These are phyloP conservation scores for Diaporthe vexans DNA, from an alignment of 2,329 filamentous ascomycete genomes.

Conservation along the genomic window DNA sequence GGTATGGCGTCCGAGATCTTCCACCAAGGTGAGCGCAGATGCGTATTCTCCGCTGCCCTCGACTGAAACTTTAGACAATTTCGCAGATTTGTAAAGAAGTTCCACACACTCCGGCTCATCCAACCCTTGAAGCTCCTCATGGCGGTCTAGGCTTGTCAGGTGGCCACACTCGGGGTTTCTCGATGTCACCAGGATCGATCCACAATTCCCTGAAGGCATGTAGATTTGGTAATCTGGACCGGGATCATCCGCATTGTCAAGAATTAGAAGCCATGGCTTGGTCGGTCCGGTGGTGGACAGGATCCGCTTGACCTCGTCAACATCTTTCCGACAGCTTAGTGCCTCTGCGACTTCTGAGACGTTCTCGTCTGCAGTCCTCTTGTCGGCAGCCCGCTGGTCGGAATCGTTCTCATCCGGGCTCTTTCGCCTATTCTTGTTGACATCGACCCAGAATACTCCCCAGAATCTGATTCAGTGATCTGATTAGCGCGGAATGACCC, in stretches of 20 bases:
- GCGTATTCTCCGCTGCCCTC: neutral
- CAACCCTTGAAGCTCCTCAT: neutral
- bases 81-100: neutral
- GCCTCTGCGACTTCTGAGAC: neutral
- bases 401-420: too few species aligned
- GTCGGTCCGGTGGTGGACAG: neutral
- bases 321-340: neutral
- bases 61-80: neutral
- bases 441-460: constrained; percentile 4
- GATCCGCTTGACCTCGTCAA: too few species aligned
- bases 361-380: neutral
- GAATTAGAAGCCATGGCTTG: neutral
- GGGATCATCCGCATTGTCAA: neutral
- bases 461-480: neutral
- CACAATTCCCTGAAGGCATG: neutral
- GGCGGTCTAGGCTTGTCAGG: neutral
- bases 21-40: neutral
- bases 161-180: neutral
- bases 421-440: neutral
- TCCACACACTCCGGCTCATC: neutral
- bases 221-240: neutral
- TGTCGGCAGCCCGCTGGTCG: neutral
- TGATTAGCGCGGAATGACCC: neutral
- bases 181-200: neutral
- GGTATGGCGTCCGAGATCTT: neutral